Conservation (phyloP, 164 flowering plant genomes). For the Stephania yunnanensis region DNA sequence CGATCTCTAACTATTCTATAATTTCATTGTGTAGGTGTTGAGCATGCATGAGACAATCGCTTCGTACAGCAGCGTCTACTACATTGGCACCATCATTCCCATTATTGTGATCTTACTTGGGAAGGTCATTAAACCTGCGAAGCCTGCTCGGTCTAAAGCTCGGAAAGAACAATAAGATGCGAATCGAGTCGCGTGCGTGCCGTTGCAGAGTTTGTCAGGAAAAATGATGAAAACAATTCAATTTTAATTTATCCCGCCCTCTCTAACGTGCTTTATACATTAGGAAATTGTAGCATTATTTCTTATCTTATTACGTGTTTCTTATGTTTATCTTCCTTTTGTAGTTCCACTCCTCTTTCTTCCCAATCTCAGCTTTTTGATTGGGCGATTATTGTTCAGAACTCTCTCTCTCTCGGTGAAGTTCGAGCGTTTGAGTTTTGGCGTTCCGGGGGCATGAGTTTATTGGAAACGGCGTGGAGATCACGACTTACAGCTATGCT, state of each 20-base stretch:
- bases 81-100: constrained; percentile 67
- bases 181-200: neutral
- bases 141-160: constrained; percentile 53
- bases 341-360: neutral
- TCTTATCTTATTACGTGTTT: neutral
- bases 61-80: constrained; percentile 71
- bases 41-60: constrained; percentile 80
- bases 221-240: neutral
- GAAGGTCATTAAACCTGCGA: constrained; percentile 56
- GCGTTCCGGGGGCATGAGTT: too few relatives aligned
- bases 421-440: too few relatives aligned
- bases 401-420: neutral
- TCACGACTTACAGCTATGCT: too few relatives aligned
- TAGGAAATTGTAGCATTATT: neutral
- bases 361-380: neutral
- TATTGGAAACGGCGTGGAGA: too few relatives aligned
- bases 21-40: constrained; percentile 47
- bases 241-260: neutral
- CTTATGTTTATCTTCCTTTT: neutral
- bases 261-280: neutral
- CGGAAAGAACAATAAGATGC: constrained; percentile 53
- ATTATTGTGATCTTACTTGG: constrained; percentile 55
- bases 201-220: neutral
- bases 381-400: neutral
- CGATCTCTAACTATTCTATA: constrained; percentile 2